These are phyloP conservation scores for Hemileccinum impolitum DNA, from an alignment of 768 basidiomycete genomes.

Conservation along the genomic window DNA sequence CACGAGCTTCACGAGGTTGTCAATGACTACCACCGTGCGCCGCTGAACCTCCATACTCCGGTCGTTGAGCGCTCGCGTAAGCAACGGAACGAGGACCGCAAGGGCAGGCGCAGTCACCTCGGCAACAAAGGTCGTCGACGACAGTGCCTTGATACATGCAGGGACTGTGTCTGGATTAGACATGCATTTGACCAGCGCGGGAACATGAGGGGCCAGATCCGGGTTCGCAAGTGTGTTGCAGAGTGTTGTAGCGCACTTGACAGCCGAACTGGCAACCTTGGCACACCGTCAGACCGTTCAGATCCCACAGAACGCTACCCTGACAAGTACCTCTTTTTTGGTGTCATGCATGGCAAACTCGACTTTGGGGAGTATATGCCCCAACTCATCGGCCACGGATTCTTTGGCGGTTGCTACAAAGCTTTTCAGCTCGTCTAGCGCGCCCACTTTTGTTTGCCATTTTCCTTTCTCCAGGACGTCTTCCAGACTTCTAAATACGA, in stretches of 20 bases:
- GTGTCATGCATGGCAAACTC: conserved; percentile 96
- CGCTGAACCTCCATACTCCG: conserved; percentile 96
- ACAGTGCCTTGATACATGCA: conserved; percentile 91
- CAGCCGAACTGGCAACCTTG: conserved; percentile 81
- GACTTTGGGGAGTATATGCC: conserved; percentile 76
- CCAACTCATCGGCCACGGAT: conserved; percentile 80
- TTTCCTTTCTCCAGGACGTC: conserved; percentile 79
- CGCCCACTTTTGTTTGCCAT: conserved; percentile 95
- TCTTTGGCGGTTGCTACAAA: conserved; percentile 69
- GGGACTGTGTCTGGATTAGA: conserved; percentile 83
- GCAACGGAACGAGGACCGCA: conserved; percentile 90
- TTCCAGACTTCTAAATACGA: conserved; percentile 68
- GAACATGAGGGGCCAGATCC: conserved; percentile 87
- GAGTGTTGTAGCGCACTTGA: conserved; percentile 85
- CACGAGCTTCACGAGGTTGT: conserved; percentile 97
- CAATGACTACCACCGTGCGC: conserved; percentile 89
- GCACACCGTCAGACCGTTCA: conserved; percentile 8
- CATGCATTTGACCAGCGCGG: conserved; percentile 92
- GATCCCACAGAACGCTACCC: conserved; percentile 12
- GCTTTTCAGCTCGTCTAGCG: conserved; percentile 77
- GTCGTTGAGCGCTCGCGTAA: conserved; percentile 89
- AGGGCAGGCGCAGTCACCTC: conserved; percentile 97
- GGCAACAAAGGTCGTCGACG: conserved; percentile 93
- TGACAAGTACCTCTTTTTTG: conserved; percentile 70
- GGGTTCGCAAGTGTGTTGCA: conserved; percentile 91